phyloP scores from a whole-genome alignment of 2,329 filamentous ascomycete species.

The Cryphonectria naterciae region DNA sequence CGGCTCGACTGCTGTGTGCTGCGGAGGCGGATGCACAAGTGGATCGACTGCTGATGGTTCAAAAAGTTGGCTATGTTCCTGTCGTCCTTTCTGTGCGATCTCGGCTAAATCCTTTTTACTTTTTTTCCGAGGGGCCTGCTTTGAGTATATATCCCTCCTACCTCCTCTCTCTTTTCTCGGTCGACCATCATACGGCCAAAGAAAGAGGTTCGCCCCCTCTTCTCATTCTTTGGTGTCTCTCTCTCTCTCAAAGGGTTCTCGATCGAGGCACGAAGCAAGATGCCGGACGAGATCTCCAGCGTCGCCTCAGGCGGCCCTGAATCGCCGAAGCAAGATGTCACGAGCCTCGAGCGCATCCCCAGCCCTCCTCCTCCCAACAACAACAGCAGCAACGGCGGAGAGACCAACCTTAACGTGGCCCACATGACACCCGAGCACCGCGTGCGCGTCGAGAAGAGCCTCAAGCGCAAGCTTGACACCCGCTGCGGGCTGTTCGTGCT shows the following conservation, averaged over 20 bases:
- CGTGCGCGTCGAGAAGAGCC: constrained; percentile 60
- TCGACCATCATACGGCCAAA: background rate
- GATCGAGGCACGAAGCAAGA: constrained; percentile 13
- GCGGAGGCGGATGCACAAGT: constrained; percentile 11
- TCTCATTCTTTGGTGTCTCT: background rate
- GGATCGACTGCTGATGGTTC: background rate
- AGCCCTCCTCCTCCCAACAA: background rate
- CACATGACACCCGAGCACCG: constrained; percentile 50
- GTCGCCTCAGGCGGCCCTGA: constrained; percentile 12
- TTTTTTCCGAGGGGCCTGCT: background rate
- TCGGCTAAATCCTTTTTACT: background rate
- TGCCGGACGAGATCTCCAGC: constrained; percentile 29
- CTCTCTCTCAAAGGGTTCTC: background rate
- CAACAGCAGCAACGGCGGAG: background rate
- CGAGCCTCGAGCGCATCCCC: constrained; percentile 16
- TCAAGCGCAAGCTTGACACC: constrained; percentile 73
- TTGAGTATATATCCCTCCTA: background rate
- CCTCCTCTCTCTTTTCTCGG: background rate
- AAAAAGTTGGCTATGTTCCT: background rate
- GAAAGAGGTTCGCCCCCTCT: background rate
- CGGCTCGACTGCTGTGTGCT: background rate
- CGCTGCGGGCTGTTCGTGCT: constrained; percentile 71
- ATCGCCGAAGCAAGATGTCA: constrained; percentile 21
- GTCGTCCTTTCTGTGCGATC: background rate
- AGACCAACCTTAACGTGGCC: constrained; percentile 13